Evolutionary conservation across 148 eudicot genomes (phyloP).

Genomic region (Diospyros kaki): DNA sequence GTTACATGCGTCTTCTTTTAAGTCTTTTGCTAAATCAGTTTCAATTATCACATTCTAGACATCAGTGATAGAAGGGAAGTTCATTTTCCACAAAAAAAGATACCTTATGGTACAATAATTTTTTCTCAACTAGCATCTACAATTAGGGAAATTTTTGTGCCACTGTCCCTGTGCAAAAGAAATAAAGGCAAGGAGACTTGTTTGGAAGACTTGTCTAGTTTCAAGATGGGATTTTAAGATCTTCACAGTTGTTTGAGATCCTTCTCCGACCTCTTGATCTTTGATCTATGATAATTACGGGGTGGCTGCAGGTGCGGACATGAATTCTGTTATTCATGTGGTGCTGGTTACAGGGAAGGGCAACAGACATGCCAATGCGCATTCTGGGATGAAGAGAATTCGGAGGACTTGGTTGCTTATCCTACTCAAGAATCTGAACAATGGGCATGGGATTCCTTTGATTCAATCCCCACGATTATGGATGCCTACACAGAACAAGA

Average conservation of each 20-base stretch:
- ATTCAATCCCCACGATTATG: constrained; percentile 51
- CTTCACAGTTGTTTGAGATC: not conserved
- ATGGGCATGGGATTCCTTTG: constrained; percentile 79
- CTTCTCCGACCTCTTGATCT: not conserved
- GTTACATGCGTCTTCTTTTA: no score
- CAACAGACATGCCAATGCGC: constrained; percentile 65
- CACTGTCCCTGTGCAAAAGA: no score
- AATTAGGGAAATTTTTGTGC: no score
- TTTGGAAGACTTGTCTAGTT: not conserved
- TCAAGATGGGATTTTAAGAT: not conserved
- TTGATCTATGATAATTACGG: not conserved
- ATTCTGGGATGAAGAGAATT: constrained; percentile 48
- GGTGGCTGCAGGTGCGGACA: constrained; percentile 60
- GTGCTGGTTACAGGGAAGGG: constrained; percentile 46
- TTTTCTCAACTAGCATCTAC: no score
- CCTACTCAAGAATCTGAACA: constrained; percentile 47
- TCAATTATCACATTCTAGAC: no score
- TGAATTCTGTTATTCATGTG: constrained; percentile 79
- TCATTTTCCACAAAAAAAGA: no score
- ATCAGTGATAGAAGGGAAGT: no score
- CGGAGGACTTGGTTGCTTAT: constrained; percentile 23
- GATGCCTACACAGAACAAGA: constrained; percentile 87
- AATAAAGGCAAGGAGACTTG: no score
- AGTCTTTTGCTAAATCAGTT: no score
- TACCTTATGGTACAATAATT: no score